These are phyloP conservation scores for Agarophyton chilense DNA, from an alignment of 23 red algal genomes.

Conservation along the genomic window DNA sequence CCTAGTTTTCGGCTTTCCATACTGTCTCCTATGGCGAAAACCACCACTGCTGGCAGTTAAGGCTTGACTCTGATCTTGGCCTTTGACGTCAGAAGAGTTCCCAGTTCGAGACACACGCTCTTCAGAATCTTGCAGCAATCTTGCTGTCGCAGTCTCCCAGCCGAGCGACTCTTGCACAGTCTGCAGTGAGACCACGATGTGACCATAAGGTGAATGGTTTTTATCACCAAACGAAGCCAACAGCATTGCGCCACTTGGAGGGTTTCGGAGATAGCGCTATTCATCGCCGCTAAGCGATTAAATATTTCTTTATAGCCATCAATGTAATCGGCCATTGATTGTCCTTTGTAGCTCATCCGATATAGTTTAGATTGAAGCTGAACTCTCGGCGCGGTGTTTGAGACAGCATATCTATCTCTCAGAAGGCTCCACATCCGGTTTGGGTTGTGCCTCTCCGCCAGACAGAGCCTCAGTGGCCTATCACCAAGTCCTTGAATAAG, in stretches of 20 bases:
- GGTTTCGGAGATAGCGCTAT: neutral
- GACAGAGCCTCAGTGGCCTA: conserved; percentile 4
- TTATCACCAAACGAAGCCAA: neutral
- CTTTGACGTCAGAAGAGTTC: neutral
- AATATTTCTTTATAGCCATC: neutral
- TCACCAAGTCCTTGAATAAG: conserved; percentile 10
- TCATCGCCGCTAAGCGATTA: neutral
- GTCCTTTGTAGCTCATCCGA: neutral
- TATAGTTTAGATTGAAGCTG: neutral
- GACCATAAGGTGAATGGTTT: neutral
- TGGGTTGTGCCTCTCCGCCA: neutral
- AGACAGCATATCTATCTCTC: neutral
- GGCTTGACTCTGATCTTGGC: neutral
- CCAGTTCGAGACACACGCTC: too few species aligned
- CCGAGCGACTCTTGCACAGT: too few species aligned
- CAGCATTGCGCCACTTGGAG: neutral
- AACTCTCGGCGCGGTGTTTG: neutral
- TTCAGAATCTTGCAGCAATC: neutral
- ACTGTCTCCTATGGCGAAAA: neutral
- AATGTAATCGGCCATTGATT: neutral
- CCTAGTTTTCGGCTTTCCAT: neutral
- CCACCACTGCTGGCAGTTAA: too few species aligned
- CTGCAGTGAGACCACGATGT: neutral
- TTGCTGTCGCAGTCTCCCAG: neutral
- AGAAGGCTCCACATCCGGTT: neutral